Base-by-base conservation (phyloP, 164 flowering plant species). In the Buxus sempervirens region DNA sequence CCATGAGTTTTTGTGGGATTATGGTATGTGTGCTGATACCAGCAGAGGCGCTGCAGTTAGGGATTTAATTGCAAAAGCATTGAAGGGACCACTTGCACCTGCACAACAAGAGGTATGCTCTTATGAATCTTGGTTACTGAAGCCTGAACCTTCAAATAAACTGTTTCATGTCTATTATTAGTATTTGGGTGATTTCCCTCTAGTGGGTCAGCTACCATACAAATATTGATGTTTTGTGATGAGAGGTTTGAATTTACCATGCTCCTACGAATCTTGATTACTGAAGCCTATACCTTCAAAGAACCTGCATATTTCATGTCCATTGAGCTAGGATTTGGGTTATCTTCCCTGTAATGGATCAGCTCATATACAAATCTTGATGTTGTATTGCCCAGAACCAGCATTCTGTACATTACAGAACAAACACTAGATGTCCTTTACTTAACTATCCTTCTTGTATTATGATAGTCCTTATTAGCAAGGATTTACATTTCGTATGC, bases 1-100 rank as follows among this genome's bases (percentile, higher is more conserved):
- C 74, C 97, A 93, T 77, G 98, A 93, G 76, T 91, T 91, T 48
- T 68, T 83, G 59, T 96, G 99, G 99, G 99, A 96, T 77, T 79
- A 87, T 77, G 89, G 90, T 24, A 96, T 96, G 99, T 96, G 97
- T 80, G 98, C 96, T 73, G 99, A 96, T 78, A 89, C 96, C 54
- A 96, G 95, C 74, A 85, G 86, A 79, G 96, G 95, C 32, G 91
- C 87, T 48, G 91, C 91, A n/a, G 85, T 93, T 62, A 86, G 95
- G 73, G 98, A 91, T 82, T 79, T 90, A 58, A 88, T 96, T 69
- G 81, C 87, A 42, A 96, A 88, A 81, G 97, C 99, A 22, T 70
- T 93, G 71, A 90, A 90, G 75, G 97, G 90, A 54, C 81, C 98
- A 62, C 95, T 96, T 75, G 83, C 76, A 14, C 96, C 97, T 73